Evolutionary conservation across 495 filamentous ascomycete genomes (phyloP).

Genomic region (Amniculicola lignicola): DNA sequence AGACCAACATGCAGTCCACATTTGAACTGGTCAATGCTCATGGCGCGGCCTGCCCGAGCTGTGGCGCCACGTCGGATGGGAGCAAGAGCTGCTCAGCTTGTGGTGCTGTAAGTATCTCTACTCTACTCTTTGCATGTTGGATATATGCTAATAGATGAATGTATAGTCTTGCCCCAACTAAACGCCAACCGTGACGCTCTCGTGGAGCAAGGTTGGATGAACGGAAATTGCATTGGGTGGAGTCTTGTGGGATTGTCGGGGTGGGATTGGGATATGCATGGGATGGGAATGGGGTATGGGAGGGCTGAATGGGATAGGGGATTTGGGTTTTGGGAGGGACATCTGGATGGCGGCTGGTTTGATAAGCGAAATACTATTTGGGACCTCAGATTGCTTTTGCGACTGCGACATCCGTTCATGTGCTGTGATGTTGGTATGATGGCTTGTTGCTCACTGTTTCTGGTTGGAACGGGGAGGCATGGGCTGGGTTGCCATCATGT

Average conservation of each 20-base stretch:
- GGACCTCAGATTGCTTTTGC: too few relatives aligned
- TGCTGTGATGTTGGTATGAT: too few relatives aligned
- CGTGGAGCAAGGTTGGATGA: neutral
- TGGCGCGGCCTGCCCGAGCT: constrained; percentile 41
- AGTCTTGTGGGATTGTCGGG: too few relatives aligned
- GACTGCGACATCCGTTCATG: too few relatives aligned
- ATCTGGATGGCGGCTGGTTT: too few relatives aligned
- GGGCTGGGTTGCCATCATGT: too few relatives aligned
- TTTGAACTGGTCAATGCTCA: constrained; percentile 16
- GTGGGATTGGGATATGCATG: neutral
- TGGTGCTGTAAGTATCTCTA: constrained; percentile 35
- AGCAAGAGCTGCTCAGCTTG: constrained; percentile 43
- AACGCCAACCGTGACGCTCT: neutral
- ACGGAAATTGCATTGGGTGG: constrained; percentile 9
- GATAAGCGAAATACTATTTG: too few relatives aligned
- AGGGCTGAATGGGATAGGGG: neutral
- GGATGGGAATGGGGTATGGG: neutral
- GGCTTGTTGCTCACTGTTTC: too few relatives aligned
- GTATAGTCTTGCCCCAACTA: constrained; percentile 5
- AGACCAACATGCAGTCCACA: constrained; percentile 12
- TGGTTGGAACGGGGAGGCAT: too few relatives aligned
- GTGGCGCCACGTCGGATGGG: constrained; percentile 39
- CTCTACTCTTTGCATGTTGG: neutral
- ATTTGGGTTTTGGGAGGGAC: too few relatives aligned
- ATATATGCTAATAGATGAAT: neutral